Conservation (phyloP, 495 filamentous ascomycete genomes). For the Hypoxylon subgilvum region DNA sequence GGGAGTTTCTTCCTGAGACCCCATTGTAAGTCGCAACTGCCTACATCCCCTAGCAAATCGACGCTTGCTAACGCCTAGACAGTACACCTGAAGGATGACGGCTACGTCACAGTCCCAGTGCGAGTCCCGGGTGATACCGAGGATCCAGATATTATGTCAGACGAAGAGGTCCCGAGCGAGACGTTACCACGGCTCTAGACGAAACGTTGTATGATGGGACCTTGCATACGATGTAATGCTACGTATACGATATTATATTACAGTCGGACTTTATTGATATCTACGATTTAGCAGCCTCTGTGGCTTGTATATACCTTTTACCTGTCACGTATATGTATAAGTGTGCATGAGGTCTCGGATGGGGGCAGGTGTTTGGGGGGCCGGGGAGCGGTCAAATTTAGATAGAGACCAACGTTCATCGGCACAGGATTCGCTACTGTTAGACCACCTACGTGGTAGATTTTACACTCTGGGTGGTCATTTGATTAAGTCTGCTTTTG, state of each 20-base stretch:
- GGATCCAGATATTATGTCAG: constrained; percentile 28
- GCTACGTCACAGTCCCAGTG: constrained; percentile 22
- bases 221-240: background rate
- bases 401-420: no score
- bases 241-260: background rate
- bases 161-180: constrained; percentile 40
- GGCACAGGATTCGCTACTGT: no score
- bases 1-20: constrained; percentile 73
- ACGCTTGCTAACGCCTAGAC: background rate
- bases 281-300: no score
- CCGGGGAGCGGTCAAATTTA: no score
- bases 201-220: background rate
- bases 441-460: no score
- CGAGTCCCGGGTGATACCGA: constrained; percentile 15
- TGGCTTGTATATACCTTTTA: no score
- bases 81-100: constrained; percentile 38
- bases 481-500: background rate
- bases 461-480: no score
- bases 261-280: background rate
- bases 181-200: constrained; percentile 28
- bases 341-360: background rate
- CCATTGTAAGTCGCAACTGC: constrained; percentile 63
- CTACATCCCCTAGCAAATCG: background rate
- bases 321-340: background rate
- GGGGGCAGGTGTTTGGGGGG: background rate